Percentiles rank a stretch among this genome's conserved stretches.
These are phyloP conservation scores for Hypoxylon lienhwacheense DNA, from an alignment of 495 filamentous ascomycete genomes.

Conservation along the genomic window DNA sequence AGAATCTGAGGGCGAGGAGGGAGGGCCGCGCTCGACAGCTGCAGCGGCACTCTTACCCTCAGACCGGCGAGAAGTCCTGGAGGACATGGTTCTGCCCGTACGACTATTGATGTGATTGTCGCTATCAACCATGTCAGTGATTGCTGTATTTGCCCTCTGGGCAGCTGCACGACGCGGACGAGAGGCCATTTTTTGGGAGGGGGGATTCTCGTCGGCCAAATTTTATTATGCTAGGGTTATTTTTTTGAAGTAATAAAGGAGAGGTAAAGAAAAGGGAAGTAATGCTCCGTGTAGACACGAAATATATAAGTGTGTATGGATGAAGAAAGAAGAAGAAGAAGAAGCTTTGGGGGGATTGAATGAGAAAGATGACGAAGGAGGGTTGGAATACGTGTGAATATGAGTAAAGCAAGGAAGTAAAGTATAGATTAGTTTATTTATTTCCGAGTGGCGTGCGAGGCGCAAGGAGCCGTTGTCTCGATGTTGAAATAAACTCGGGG, in stretches of 20 bases:
- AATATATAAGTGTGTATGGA: too few relatives aligned
- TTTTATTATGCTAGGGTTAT: too few relatives aligned
- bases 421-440: constrained; percentile 13
- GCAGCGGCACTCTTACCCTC: constrained; percentile 48
- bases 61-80: constrained; percentile 51
- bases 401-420: not conserved
- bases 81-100: constrained; percentile 50
- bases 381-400: constrained; percentile 8
- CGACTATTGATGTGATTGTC: constrained; percentile 46
- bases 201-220: too few relatives aligned
- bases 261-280: too few relatives aligned
- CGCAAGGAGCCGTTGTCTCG: constrained; percentile 18
- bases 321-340: not conserved
- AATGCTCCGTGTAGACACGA: too few relatives aligned
- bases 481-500: constrained; percentile 34
- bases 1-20: constrained; percentile 58
- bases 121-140: constrained; percentile 56
- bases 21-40: constrained; percentile 59
- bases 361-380: constrained; percentile 9
- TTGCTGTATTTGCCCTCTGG: constrained; percentile 51
- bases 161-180: constrained; percentile 52
- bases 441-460: constrained; percentile 28
- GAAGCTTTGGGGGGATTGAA: constrained; percentile 5
- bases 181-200: constrained; percentile 43
- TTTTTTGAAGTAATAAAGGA: too few relatives aligned